Percentiles rank a stretch among this genome's conserved stretches.
These are phyloP conservation scores for Stylonectria norvegica DNA, from an alignment of 2,329 filamentous ascomycete genomes.

Conservation along the genomic window DNA sequence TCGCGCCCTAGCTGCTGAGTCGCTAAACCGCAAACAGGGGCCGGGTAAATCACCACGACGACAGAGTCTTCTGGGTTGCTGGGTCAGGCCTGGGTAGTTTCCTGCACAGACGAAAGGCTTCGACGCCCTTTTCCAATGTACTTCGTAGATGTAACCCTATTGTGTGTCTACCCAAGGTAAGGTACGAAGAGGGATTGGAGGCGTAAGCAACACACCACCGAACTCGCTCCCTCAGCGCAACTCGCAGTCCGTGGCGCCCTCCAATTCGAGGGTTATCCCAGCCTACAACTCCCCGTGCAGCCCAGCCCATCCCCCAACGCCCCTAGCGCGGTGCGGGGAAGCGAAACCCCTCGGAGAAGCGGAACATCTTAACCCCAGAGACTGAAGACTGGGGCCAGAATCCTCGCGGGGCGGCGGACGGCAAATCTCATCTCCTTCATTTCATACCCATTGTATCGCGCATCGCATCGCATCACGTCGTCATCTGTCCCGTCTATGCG, in stretches of 20 bases:
- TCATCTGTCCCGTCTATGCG: background rate
- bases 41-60: no score
- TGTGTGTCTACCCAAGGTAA: no score
- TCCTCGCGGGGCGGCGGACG: conserved; percentile 1
- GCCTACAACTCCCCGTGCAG: conserved; percentile 1
- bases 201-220: no score
- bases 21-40: no score
- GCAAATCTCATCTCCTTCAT: conserved; percentile 8
- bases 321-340: conserved; percentile 28
- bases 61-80: no score
- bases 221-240: background rate
- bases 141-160: no score
- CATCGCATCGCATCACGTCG: background rate
- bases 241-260: background rate
- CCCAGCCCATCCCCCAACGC: conserved; percentile 17
- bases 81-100: no score
- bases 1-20: no score
- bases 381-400: background rate
- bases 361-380: conserved; percentile 21
- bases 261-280: background rate
- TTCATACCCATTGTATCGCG: conserved; percentile 1
- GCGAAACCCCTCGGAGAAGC: conserved; percentile 26
- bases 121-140: no score
- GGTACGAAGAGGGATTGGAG: no score
- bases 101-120: no score